Percentiles rank a stretch among this genome's conserved stretches.
Evolutionary conservation across 768 basidiomycete species (phyloP).

Genomic region (Tubosaeta brunneosetosa): DNA sequence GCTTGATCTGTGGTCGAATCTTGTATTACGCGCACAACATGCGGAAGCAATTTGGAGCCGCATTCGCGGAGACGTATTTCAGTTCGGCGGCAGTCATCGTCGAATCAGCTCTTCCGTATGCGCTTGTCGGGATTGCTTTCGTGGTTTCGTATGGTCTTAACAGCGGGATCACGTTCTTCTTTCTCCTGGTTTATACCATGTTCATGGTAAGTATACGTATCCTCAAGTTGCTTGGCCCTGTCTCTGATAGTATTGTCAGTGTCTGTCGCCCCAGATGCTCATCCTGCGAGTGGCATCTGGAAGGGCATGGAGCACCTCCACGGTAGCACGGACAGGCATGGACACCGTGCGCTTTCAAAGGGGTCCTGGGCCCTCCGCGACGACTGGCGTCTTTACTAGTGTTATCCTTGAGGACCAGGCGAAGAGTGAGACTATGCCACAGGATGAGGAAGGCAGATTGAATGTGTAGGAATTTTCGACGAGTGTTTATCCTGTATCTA

Average conservation of each 20-base stretch:
- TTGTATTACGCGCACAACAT: slow-evolving; percentile 4
- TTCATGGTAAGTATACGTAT: slow-evolving; percentile 3
- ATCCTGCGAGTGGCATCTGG: slow-evolving; percentile 7
- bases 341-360: not conserved
- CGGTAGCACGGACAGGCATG: not conserved
- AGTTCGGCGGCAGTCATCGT: slow-evolving; percentile 4
- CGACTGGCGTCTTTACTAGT: not conserved
- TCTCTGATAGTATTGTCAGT: not conserved
- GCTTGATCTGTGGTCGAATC: slow-evolving; percentile 12
- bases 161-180: slow-evolving; percentile 7
- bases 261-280: slow-evolving; percentile 15
- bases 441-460: not conserved
- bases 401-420: not conserved
- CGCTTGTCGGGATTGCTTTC: slow-evolving; percentile 5
- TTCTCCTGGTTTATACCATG: slow-evolving; percentile 9
- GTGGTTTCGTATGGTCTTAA: slow-evolving; percentile 5
- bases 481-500: not conserved
- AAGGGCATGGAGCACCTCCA: slow-evolving; percentile 5
- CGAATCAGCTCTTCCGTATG: slow-evolving; percentile 16
- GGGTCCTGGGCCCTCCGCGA: not conserved
- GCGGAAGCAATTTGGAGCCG: not conserved
- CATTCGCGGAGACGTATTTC: slow-evolving; percentile 3
- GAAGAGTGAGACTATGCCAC: not conserved
- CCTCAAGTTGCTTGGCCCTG: not conserved
- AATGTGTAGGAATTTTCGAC: not conserved